A percentile compares a stretch with the other conserved stretches of the same genome.
These are phyloP conservation scores for Artomyces pyxidatus DNA, from an alignment of 768 basidiomycete species.

Conservation along the genomic window DNA sequence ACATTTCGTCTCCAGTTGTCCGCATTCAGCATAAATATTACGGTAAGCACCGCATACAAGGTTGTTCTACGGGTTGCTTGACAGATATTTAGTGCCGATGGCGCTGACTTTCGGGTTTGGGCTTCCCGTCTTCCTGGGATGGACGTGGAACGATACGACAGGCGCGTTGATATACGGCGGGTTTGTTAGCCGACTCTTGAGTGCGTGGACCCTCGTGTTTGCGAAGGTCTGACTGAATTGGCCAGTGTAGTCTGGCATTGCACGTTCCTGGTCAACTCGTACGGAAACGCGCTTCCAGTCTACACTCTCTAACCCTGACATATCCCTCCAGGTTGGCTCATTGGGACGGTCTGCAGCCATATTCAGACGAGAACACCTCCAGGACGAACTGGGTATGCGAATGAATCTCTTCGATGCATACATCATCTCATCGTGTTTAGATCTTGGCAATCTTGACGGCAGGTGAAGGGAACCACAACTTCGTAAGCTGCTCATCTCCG, in stretches of 20 bases:
- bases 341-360: conserved; percentile 75
- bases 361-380: conserved; percentile 75
- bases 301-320: background rate
- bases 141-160: conserved; percentile 50
- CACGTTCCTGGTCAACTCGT: conserved; percentile 69
- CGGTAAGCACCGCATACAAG: conserved; percentile 27
- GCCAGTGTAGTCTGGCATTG: conserved; percentile 53
- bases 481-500: conserved; percentile 34
- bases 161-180: conserved; percentile 70
- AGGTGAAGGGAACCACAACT: conserved; percentile 77
- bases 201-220: conserved; percentile 27
- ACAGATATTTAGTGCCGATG: conserved; percentile 37
- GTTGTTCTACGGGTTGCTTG: background rate
- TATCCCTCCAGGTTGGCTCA: conserved; percentile 50
- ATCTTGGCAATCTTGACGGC: conserved; percentile 60
- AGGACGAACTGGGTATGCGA: conserved; percentile 56
- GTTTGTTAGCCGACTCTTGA: conserved; percentile 50
- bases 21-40: conserved; percentile 66
- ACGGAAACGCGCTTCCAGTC: conserved; percentile 16
- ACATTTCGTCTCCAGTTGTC: conserved; percentile 42
- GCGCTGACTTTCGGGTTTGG: conserved; percentile 54
- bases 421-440: conserved; percentile 25
- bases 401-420: background rate
- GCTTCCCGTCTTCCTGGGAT: conserved; percentile 48
- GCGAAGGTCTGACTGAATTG: background rate